Evolutionary conservation across 305 asterid genomes (phyloP), one percentile per base, ranked within the genome.

Genomic region (Rubia balearica): DNA sequence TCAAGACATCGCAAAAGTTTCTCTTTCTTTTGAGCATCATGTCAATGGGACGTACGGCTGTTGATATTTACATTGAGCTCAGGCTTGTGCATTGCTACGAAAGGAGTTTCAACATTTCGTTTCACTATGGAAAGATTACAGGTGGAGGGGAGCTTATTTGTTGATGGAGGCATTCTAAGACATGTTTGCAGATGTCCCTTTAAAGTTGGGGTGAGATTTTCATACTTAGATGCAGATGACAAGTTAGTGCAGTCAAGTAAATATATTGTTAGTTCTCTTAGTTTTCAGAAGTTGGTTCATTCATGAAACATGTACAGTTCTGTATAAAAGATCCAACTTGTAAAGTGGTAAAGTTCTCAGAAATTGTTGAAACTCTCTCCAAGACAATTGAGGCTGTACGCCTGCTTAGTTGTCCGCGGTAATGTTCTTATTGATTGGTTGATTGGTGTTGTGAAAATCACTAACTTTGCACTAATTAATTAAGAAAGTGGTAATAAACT

Each of bases 1-100:
- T 67, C 81, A 40, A 70, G 80, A 73, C 94, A 84, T 71, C 83
- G 86, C 68, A 89, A 83, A 77, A 89, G 88, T 68, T 84, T 73
- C 71, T 87, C 92, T 69, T 77, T 83, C 68, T 66, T 84, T 73
- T 88, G 82, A 84, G 64, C n/a, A 27, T 40, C 56, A 33, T 65
- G 41, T 40, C 41, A 59, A 48, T 40, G 40, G 14, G 40, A 13
- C 40, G 63, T 21, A n/a, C n/a, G n/a, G n/a, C n/a, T n/a, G 30
- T 27, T 9, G 62, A 13, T 33, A 8, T 60, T 53, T 62, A 40
- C 38, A 6, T 19, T 55, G 22, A 19, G 12, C 61, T 17, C 27
- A 55, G 48, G 48, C 48, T 43, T 40, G 40, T 43, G 68, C 48
- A 43, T 43, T 63, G n/a, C 48, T 36, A 7, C 33, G n/a, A 65